Evolutionary conservation across 2,329 filamentous ascomycete genomes (phyloP), one percentile per base, ranked within the genome.

Genomic region (Fusarium heterosporum): DNA sequence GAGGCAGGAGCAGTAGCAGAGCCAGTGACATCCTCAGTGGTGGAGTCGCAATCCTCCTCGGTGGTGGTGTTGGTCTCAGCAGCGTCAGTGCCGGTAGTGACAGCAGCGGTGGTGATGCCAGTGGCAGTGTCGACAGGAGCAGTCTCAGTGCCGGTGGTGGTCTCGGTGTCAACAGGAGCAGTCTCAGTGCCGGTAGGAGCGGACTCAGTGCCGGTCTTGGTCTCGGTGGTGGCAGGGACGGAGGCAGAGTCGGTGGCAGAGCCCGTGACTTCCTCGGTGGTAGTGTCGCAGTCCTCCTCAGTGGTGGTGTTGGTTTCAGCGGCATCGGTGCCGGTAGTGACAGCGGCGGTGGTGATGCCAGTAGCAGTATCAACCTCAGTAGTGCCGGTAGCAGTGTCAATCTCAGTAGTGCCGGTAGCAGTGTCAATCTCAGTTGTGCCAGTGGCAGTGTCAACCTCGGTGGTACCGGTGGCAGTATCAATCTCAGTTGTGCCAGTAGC

Each of bases 301-400:
- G 43, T 49, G 2, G 43, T 46, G 4, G 51, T 54, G 30, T 53
- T 49, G 28, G 34, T 55, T 8, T 49, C 36, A 6, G 17, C 11
- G 3, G 17, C n/a, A 29, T 49, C 45, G 9, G 66, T 68, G 7
- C 55, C 29, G 25, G 51, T 49, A 14, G 58, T 49, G 9, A 47
- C 56, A 3, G 54, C 41, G 22, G 51, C 57, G 2, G 57, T 50
- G 10, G 53, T 58, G 6, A 16, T 19, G 7, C 13, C 53, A 16
- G 50, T 46, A 4, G 49, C 53, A 17, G 64, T 61, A 25, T 58
- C 53, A 11, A 59, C 58, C n/a, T n/a, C n/a, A n/a, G n/a, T n/a
- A n/a, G n/a, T n/a, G n/a, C n/a, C n/a, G n/a, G n/a, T n/a, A n/a
- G n/a, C n/a, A n/a, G n/a, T n/a, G n/a, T n/a, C n/a, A 25, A 51